Base-by-base conservation (phyloP, 441 rosid species). In the Arabidopsis lyrata region DNA sequence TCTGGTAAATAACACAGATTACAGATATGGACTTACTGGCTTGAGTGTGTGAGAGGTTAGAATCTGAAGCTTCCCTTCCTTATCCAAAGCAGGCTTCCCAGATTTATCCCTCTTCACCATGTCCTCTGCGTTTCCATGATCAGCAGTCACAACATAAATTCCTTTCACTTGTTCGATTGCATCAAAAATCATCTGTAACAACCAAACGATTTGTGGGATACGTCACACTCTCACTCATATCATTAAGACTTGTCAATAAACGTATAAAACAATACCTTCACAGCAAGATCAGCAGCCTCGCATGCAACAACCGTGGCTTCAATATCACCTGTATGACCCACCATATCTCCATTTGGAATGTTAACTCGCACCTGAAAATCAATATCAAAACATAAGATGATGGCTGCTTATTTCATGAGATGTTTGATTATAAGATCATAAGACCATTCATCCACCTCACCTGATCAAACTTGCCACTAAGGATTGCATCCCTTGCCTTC, bases 81-180 rank as follows among this genome's bases (percentile, higher is more conserved):
- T 91, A 74, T 86, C 96, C 36, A 81, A 27, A 27, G 38, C 31
- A 52, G 98, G 98, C 78, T 87, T 77, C 5, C 97, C 98, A 38
- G 93, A 72, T 61, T 92, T 95, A 77, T 87, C 85, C 70, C 97
- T 88, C 86, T 95, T 92, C 15, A 89, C 99, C 97, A 95, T 95
- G 80, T 89, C 99, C 81, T 95, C 97, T 6, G 97, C 95, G 75
- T 95, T 95, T 55, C 98, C 99, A 34, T 95, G 99, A 84, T 95
- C 99, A 15, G 97, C 99, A 35, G 99, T 95, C 31, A 95, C 86
- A 29, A 95, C 90, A 70, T 85, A 95, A 47, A 95, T 92, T 18
- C 99, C 98, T 62, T 93, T 96, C 55, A 89, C 97, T 81, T 89
- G 82, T 80, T 88, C 92, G 14, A 92, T 50, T 0, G 99, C 86